These are phyloP conservation scores for Tulasnella calospora DNA, from an alignment of 768 basidiomycete genomes.

Conservation along the genomic window DNA sequence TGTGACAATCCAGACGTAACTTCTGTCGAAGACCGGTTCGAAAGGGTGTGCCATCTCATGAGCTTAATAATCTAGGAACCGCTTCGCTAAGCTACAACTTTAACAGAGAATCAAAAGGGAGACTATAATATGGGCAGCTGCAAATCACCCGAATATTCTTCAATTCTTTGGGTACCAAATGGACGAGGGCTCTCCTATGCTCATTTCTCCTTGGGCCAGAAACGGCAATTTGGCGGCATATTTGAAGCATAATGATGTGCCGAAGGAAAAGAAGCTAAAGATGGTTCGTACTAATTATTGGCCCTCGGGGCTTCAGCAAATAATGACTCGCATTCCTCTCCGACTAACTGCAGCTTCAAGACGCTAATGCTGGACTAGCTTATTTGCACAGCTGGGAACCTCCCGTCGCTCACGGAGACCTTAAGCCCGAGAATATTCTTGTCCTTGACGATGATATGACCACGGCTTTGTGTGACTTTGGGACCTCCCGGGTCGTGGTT, in stretches of 20 bases:
- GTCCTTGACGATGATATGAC: neutral
- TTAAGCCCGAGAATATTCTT: constrained; percentile 24
- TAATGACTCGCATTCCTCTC: neutral
- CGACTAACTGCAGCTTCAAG: constrained; percentile 15
- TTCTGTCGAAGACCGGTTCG: neutral
- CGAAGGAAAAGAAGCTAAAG: neutral
- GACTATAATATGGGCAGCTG: neutral
- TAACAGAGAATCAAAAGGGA: neutral
- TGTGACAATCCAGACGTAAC: too few species aligned
- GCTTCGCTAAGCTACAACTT: neutral
- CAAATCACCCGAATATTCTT: neutral
- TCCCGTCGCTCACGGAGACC: constrained; percentile 28
- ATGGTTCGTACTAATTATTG: neutral
- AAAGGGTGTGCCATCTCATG: neutral
- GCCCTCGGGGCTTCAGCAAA: neutral
- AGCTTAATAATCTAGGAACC: neutral
- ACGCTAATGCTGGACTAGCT: constrained; percentile 21
- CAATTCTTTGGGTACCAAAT: neutral
- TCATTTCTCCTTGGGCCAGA: neutral
- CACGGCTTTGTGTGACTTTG: constrained; percentile 12
- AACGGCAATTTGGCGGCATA: neutral
- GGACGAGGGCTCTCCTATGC: neutral
- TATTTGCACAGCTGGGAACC: constrained; percentile 26
- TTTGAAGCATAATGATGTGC: neutral
- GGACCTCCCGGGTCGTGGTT: neutral